Evolutionary conservation across 176 grass and related monocot genomes (phyloP).

Genomic region (Oryza officinalis): DNA sequence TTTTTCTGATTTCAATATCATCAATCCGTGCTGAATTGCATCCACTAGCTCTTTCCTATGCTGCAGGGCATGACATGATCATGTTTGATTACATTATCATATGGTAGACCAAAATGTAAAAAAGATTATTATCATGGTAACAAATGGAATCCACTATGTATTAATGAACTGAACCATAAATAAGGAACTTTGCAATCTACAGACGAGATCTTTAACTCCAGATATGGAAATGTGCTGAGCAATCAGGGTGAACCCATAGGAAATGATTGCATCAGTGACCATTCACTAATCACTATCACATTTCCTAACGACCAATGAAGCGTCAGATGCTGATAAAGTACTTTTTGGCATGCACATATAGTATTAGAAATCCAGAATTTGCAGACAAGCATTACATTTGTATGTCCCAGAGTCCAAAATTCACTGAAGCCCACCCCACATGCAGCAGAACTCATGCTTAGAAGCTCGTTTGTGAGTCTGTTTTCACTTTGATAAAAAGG

Average conservation of each 20-base stretch:
- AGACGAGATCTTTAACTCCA: slow-evolving; percentile 2
- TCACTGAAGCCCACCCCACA: not conserved
- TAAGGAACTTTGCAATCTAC: slow-evolving; percentile 5
- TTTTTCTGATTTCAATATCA: slow-evolving; percentile 92
- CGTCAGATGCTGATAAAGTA: slow-evolving; percentile 1
- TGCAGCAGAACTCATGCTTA: not conserved
- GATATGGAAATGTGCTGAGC: not conserved
- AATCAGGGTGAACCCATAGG: not conserved
- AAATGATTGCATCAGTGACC: slow-evolving; percentile 25
- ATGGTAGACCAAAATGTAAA: not conserved
- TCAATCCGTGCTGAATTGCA: slow-evolving; percentile 85
- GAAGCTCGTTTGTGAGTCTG: not conserved
- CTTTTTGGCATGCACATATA: not conserved
- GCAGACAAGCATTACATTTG: slow-evolving; percentile 12
- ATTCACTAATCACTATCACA: not conserved
- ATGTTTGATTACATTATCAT: slow-evolving; percentile 2
- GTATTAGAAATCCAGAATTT: not conserved
- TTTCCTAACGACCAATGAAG: slow-evolving; percentile 15
- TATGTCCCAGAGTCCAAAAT: not conserved
- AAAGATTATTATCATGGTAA: slow-evolving; percentile 10
- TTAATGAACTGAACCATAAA: slow-evolving; percentile 12
- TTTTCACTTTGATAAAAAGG: not conserved
- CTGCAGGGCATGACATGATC: slow-evolving; percentile 46
- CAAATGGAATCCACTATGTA: slow-evolving; percentile 17
- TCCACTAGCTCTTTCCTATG: slow-evolving; percentile 88